A percentile compares a stretch with the other conserved stretches of the same genome.
phyloP scores from a whole-genome alignment of 1,284 basidiomycete species.

The Taiwanofungus camphoratus region DNA sequence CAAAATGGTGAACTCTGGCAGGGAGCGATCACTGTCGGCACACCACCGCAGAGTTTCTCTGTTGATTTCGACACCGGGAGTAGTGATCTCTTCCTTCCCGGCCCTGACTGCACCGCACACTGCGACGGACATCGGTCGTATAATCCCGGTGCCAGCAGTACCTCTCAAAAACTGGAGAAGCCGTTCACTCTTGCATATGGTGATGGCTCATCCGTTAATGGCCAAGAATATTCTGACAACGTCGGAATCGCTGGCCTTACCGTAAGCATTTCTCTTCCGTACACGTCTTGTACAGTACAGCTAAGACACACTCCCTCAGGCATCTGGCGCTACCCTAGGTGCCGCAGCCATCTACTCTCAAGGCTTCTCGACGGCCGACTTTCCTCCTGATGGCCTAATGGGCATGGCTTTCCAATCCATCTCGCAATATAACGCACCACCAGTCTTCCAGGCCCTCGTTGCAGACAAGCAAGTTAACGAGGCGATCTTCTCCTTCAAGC shows the following conservation, averaged over 20 bases:
- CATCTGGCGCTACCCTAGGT: conserved; percentile 19
- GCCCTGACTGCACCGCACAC: conserved; percentile 17
- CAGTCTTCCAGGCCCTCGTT: conserved; percentile 20
- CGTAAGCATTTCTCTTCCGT: conserved; percentile 32
- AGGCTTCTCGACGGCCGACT: conserved; percentile 17
- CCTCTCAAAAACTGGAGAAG: conserved; percentile 23
- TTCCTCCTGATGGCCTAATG: conserved; percentile 27
- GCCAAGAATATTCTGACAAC: conserved; percentile 31
- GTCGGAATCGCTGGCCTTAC: conserved; percentile 29
- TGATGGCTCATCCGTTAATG: conserved; percentile 29
- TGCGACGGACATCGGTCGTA: conserved; percentile 33
- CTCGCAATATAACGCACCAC: conserved; percentile 16
- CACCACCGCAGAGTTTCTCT: conserved; percentile 15
- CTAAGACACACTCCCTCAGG: conserved; percentile 8
- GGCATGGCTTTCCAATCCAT: conserved; percentile 26
- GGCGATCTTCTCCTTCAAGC: conserved; percentile 35
- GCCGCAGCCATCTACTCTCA: conserved; percentile 20
- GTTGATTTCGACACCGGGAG: conserved; percentile 23
- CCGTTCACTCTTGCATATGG: conserved; percentile 29
- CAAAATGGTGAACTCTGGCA: conserved; percentile 19
- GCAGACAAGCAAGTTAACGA: conserved; percentile 19
- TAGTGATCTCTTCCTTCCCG: conserved; percentile 28
- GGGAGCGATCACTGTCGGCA: conserved; percentile 27
- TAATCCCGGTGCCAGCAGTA: conserved; percentile 27
- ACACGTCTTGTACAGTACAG: conserved; percentile 13